Conservation (phyloP, 129 eudicot species). For the Centrapalus pauciflorus region DNA sequence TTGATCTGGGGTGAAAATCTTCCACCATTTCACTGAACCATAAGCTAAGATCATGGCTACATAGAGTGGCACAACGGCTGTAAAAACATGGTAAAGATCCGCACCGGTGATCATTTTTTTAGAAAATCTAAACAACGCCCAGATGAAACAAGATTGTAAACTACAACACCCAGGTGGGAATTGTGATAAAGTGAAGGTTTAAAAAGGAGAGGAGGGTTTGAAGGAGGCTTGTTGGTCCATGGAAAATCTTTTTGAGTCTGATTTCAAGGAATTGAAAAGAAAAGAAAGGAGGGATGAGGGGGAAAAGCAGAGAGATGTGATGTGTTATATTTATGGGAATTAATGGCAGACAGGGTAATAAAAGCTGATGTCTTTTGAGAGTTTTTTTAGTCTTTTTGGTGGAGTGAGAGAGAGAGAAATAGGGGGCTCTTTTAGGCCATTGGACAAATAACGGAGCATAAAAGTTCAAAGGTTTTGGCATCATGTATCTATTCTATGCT, state of each 20-base stretch:
- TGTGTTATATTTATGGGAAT: constrained; percentile 48
- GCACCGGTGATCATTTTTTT: constrained; percentile 52
- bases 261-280: constrained; percentile 28
- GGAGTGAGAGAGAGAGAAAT: constrained; percentile 38
- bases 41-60: constrained; percentile 95
- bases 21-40: constrained; percentile 96
- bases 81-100: constrained; percentile 82
- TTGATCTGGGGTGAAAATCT: constrained; percentile 83
- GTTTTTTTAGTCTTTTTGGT: constrained; percentile 41
- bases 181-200: neutral
- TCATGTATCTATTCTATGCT: neutral
- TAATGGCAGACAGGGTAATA: constrained; percentile 79
- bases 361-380: constrained; percentile 59
- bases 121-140: constrained; percentile 5
- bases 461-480: neutral
- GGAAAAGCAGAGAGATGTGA: constrained; percentile 30
- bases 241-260: constrained; percentile 27
- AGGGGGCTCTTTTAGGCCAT: constrained; percentile 7
- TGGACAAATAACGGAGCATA: constrained; percentile 21
- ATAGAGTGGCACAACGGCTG: constrained; percentile 90
- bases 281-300: constrained; percentile 11
- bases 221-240: constrained; percentile 2
- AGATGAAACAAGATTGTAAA: neutral
- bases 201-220: neutral
- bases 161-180: constrained; percentile 11